A percentile compares a stretch with the other conserved stretches of the same genome.
Evolutionary conservation across 345 rosid species (phyloP).

Genomic region (Hibiscus mutabilis): DNA sequence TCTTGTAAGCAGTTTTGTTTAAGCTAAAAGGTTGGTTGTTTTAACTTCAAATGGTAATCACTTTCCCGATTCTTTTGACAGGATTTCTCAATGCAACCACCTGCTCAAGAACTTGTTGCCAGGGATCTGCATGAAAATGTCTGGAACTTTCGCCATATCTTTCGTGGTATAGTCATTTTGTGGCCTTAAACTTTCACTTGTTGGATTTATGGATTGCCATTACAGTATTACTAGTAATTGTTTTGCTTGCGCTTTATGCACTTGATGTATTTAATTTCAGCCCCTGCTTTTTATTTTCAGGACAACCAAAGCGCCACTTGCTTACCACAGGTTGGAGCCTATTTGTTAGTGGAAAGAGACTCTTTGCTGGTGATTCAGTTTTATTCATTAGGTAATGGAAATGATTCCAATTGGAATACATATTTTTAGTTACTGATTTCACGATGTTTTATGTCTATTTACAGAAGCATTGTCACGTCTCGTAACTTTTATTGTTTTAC

Average conservation of each 20-base stretch:
- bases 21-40: neutral
- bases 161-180: slow-evolving; percentile 52
- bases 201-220: slow-evolving; percentile 1
- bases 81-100: slow-evolving; percentile 96
- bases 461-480: neutral
- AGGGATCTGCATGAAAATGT: slow-evolving; percentile 80
- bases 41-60: slow-evolving; percentile 6
- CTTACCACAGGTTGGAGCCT: slow-evolving; percentile 97
- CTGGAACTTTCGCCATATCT: slow-evolving; percentile 94
- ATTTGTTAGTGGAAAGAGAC: slow-evolving; percentile 85
- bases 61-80: slow-evolving; percentile 22
- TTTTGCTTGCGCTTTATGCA: neutral
- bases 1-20: slow-evolving; percentile 42
- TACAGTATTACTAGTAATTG: neutral
- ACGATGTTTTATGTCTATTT: neutral
- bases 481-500: neutral
- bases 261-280: neutral
- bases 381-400: slow-evolving; percentile 45
- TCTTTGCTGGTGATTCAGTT: slow-evolving; percentile 81
- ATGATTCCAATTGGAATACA: neutral
- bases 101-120: slow-evolving; percentile 85
- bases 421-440: slow-evolving; percentile 6
- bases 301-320: slow-evolving; percentile 86
- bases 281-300: slow-evolving; percentile 25
- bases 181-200: neutral